Conservation (phyloP, 345 rosid genomes). For the Salix suchowensis region DNA sequence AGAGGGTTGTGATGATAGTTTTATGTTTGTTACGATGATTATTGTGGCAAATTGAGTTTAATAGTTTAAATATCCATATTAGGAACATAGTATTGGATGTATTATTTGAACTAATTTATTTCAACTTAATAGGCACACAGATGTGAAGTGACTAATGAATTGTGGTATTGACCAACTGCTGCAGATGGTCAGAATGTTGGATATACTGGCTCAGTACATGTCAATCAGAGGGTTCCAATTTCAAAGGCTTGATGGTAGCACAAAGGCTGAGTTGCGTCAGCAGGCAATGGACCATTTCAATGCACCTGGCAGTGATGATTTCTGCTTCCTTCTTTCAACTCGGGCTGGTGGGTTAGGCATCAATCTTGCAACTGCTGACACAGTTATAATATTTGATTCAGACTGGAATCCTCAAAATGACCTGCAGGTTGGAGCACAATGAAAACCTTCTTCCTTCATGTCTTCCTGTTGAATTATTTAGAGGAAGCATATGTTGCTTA, state of each 20-base stretch:
- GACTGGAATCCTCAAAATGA: constrained; percentile 99
- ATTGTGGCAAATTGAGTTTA: neutral
- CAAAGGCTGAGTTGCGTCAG: constrained; percentile 96
- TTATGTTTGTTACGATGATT: neutral
- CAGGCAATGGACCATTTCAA: constrained; percentile 99
- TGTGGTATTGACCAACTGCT: constrained; percentile 9
- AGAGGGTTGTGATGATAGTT: neutral
- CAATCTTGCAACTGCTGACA: constrained; percentile 97
- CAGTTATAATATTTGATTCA: constrained; percentile 98
- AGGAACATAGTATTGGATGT: neutral
- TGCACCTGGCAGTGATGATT: constrained; percentile 98
- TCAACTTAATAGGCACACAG: neutral
- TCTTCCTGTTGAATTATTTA: neutral
- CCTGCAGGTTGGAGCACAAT: constrained; percentile 58
- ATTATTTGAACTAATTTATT: neutral
- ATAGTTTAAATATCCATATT: neutral
- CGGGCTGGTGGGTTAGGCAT: constrained; percentile 99
- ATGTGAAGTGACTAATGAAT: constrained; percentile 1
- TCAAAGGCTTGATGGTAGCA: constrained; percentile 99
- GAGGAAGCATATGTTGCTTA: neutral
- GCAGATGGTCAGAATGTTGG: constrained; percentile 99
- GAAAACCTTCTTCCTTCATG: neutral
- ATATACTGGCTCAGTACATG: constrained; percentile 88
- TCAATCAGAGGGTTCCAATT: constrained; percentile 91
- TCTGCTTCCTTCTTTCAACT: constrained; percentile 97